Conservation (phyloP, 139 green algal genomes). For the Chlorella sp. region DNA sequence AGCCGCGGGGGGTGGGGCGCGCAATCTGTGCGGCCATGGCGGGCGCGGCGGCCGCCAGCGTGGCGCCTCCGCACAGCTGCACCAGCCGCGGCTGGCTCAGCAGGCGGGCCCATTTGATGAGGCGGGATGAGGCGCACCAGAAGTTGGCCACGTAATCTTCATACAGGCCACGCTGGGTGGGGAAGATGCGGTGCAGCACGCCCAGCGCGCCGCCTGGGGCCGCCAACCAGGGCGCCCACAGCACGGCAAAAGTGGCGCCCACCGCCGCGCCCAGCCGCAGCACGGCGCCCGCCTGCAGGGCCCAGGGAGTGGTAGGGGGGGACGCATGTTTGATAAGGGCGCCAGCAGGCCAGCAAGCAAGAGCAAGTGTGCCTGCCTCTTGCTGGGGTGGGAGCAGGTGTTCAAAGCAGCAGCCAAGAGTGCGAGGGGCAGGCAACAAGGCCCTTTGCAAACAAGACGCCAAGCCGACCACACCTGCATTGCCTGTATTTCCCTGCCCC, state of each 20-base stretch:
- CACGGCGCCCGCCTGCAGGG: slow-evolving; percentile 12
- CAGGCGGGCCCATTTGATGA: slow-evolving; percentile 89
- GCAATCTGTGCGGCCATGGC: slow-evolving; percentile 76
- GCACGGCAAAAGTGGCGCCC: slow-evolving; percentile 73
- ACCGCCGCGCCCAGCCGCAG: slow-evolving; percentile 63
- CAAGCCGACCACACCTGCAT: too few relatives aligned
- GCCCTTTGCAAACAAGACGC: too few relatives aligned
- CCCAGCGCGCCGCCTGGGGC: background rate
- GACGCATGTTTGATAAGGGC: background rate
- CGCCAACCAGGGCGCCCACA: slow-evolving; percentile 85
- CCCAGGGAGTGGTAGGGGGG: too few relatives aligned
- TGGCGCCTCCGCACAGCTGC: slow-evolving; percentile 61
- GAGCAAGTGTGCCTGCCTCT: background rate
- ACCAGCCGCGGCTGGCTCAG: slow-evolving; percentile 58
- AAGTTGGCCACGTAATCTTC: slow-evolving; percentile 99
- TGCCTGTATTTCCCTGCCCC: too few relatives aligned
- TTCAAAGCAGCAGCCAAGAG: background rate
- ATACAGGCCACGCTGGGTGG: slow-evolving; percentile 88
- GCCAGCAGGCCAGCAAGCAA: background rate
- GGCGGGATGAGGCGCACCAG: slow-evolving; percentile 87
- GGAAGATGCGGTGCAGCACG: slow-evolving; percentile 80
- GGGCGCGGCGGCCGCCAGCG: slow-evolving; percentile 69
- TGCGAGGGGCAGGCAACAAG: background rate
- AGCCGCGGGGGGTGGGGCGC: slow-evolving; percentile 60
- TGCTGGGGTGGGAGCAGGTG: background rate